These are phyloP conservation scores for Trematosphaeria pertusa DNA, from an alignment of 2,329 filamentous ascomycete genomes.

Conservation along the genomic window DNA sequence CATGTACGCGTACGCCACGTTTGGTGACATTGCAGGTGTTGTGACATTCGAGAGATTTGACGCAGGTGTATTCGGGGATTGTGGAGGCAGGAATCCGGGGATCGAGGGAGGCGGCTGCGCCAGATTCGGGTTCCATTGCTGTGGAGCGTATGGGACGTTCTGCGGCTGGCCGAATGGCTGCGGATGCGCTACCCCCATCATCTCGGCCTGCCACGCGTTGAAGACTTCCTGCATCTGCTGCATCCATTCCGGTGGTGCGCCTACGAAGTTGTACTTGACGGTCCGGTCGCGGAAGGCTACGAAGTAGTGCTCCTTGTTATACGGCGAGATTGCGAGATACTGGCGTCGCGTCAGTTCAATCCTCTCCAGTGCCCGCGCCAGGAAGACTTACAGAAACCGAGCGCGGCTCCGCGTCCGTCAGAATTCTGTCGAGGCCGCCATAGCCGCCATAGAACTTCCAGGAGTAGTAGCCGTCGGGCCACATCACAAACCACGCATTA, in stretches of 20 bases:
- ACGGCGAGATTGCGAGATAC: slow-evolving; percentile 45
- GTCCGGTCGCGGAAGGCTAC: slow-evolving; percentile 40
- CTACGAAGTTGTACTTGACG: slow-evolving; percentile 44
- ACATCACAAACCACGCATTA: slow-evolving; percentile 43
- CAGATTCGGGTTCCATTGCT: slow-evolving; percentile 15
- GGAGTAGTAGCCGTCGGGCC: slow-evolving; percentile 35
- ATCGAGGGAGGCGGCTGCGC: slow-evolving; percentile 4
- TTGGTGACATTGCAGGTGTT: slow-evolving; percentile 26
- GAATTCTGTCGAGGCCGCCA: slow-evolving; percentile 33
- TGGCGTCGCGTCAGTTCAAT: slow-evolving; percentile 11
- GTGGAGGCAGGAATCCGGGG: slow-evolving; percentile 5
- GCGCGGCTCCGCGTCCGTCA: slow-evolving; percentile 32
- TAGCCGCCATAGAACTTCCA: slow-evolving; percentile 46
- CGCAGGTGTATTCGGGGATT: slow-evolving; percentile 10
- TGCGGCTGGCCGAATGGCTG: slow-evolving; percentile 9
- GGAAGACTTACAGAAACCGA: slow-evolving; percentile 35
- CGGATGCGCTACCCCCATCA: slow-evolving; percentile 23
- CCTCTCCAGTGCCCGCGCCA: neutral
- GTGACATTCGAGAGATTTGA: slow-evolving; percentile 10
- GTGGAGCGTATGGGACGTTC: slow-evolving; percentile 9
- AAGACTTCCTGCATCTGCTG: slow-evolving; percentile 43
- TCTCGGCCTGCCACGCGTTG: slow-evolving; percentile 35
- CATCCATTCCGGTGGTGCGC: slow-evolving; percentile 41
- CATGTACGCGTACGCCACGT: slow-evolving; percentile 19
- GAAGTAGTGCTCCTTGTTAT: slow-evolving; percentile 42